phyloP scores from a whole-genome alignment of 495 filamentous ascomycete genomes.

The Tuber indicum region DNA sequence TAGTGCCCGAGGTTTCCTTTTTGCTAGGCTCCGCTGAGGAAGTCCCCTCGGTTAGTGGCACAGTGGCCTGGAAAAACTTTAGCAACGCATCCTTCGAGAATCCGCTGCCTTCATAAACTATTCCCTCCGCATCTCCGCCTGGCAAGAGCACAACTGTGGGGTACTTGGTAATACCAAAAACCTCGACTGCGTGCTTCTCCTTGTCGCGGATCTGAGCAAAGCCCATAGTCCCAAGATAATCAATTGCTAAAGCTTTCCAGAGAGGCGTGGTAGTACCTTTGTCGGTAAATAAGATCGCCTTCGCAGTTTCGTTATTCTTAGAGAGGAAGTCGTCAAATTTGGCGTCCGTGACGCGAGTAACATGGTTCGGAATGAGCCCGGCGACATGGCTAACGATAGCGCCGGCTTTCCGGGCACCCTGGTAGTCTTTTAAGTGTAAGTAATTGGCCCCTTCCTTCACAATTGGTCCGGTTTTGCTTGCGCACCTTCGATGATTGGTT shows the following conservation, averaged over 20 bases:
- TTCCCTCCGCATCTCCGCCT: slow-evolving; percentile 58
- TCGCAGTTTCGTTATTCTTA: slow-evolving; percentile 65
- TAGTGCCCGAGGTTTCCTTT: slow-evolving; percentile 47
- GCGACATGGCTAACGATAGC: slow-evolving; percentile 81
- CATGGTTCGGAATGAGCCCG: slow-evolving; percentile 83
- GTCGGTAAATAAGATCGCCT: slow-evolving; percentile 89
- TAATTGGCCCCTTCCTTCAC: background rate
- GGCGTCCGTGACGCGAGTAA: slow-evolving; percentile 72
- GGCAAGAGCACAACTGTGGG: slow-evolving; percentile 79
- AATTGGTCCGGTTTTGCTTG: background rate
- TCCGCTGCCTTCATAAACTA: slow-evolving; percentile 69
- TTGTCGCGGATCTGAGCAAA: slow-evolving; percentile 84
- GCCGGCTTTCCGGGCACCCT: slow-evolving; percentile 71
- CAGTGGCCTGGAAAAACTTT: slow-evolving; percentile 70
- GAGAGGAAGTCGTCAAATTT: slow-evolving; percentile 69
- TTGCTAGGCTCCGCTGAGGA: slow-evolving; percentile 52
- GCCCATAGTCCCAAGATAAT: slow-evolving; percentile 74
- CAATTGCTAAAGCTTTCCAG: slow-evolving; percentile 77
- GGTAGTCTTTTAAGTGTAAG: slow-evolving; percentile 58
- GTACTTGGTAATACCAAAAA: slow-evolving; percentile 69
- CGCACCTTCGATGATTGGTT: slow-evolving; percentile 64
- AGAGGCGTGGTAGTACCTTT: slow-evolving; percentile 82
- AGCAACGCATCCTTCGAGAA: slow-evolving; percentile 78
- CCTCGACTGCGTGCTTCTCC: slow-evolving; percentile 62
- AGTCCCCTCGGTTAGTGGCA: slow-evolving; percentile 51